phyloP scores from a whole-genome alignment of 768 basidiomycete genomes.

The Suillus plorans region DNA sequence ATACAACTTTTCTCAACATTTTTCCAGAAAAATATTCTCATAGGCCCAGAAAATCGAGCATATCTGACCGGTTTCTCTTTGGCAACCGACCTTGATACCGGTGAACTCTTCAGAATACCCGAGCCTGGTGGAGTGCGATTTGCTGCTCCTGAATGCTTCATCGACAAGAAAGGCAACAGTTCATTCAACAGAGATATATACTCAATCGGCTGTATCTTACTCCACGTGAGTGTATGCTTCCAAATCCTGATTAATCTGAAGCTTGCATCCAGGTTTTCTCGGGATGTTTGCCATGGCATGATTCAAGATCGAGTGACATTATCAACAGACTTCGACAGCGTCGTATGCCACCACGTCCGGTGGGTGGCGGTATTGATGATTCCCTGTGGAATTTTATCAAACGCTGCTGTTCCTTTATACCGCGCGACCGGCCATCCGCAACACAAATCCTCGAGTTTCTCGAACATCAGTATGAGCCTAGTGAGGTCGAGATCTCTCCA shows the following conservation, averaged over 20 bases:
- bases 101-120: not conserved
- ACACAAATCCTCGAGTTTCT: not conserved
- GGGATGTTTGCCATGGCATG: conserved; percentile 2
- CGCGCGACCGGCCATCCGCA: not conserved
- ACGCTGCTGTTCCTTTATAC: not conserved
- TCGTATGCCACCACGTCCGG: not conserved
- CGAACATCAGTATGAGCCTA: not conserved
- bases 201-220: not conserved
- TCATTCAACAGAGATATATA: conserved; percentile 1
- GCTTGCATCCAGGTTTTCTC: not conserved
- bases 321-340: not conserved
- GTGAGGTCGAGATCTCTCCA: not conserved
- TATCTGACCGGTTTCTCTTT: conserved; percentile 1
- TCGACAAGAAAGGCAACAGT: not conserved
- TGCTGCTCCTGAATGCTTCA: conserved; percentile 1
- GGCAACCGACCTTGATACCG: not conserved
- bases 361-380: not conserved
- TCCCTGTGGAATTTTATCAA: not conserved
- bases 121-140: not conserved
- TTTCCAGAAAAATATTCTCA: not conserved
- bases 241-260: not conserved
- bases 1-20: not conserved
- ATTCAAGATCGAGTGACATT: not conserved
- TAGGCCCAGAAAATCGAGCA: not conserved
- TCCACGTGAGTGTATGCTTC: not conserved